These are phyloP conservation scores for Phytophthora hybrid DNA, from an alignment of 352 stramenopile genomes.

Conservation along the genomic window DNA sequence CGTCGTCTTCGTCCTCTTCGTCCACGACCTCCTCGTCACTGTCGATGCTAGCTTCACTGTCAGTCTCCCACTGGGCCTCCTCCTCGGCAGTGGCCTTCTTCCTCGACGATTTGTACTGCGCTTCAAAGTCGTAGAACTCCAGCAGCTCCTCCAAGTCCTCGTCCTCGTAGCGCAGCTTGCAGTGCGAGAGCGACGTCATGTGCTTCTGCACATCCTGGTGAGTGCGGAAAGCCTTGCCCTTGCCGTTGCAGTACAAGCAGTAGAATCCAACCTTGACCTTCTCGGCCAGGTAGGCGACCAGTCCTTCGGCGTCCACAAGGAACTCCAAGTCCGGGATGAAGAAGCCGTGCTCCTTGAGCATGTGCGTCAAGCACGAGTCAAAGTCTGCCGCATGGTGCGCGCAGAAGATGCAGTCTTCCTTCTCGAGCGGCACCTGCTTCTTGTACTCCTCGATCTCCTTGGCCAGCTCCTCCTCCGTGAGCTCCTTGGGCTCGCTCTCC, in stretches of 20 bases:
- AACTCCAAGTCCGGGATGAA: constrained; percentile 96
- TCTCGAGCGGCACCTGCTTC: constrained; percentile 74
- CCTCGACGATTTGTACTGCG: constrained; percentile 69
- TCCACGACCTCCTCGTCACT: constrained; percentile 81
- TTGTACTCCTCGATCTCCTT: constrained; percentile 83
- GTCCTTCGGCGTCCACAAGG: constrained; percentile 88
- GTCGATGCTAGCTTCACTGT: constrained; percentile 81
- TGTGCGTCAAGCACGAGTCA: constrained; percentile 86
- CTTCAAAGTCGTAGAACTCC: constrained; percentile 93
- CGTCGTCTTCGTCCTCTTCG: constrained; percentile 57
- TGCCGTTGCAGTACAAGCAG: constrained; percentile 96
- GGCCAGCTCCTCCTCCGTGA: constrained; percentile 66
- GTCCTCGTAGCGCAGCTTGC: constrained; percentile 92
- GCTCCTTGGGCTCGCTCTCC: constrained; percentile 35
- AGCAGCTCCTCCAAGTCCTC: constrained; percentile 91
- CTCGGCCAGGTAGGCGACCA: constrained; percentile 94
- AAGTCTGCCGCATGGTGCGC: constrained; percentile 65
- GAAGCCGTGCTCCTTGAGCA: constrained; percentile 95
- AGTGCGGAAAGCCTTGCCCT: constrained; percentile 89
- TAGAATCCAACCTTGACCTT: constrained; percentile 96
- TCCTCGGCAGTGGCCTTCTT: constrained; percentile 44
- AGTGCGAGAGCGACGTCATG: constrained; percentile 94
- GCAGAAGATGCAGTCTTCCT: constrained; percentile 90
- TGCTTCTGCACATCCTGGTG: constrained; percentile 94
- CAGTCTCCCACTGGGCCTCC: constrained; percentile 79